Evolutionary conservation across 2,329 filamentous ascomycete species (phyloP), one percentile per base, ranked within the genome.

Genomic region (Alternaria novae-zelandiae): DNA sequence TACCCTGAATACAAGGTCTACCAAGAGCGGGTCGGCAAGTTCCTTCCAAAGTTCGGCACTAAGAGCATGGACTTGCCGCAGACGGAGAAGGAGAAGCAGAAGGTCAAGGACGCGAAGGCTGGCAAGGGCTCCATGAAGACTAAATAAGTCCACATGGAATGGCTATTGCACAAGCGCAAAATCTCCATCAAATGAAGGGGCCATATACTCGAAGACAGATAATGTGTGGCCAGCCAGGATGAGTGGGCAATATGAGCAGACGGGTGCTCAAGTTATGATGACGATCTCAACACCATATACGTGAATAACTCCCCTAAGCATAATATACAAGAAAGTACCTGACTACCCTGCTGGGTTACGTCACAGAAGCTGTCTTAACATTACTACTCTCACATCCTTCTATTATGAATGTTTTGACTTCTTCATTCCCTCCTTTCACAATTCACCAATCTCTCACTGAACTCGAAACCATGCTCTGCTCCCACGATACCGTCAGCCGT

Each of bases 1-100:
- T 99, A 99, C 77, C 85, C 91, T 0, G 93, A 97, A 72, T 99
- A 99, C 80, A 85, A 85, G 68, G 84, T 91, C 28, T 99, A 99
- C 77, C 93, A 97, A 83, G 85, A 87, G 69, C 86, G 90, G 60
- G 93, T 98, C 5, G 91, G 91, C 65, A 93, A 89, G 79, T 97
- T 97, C 77, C 80, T 97, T 55, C 96, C 96, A 2, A 88, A 78
- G 62, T 51, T 78, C 4, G 56, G 55, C n/a, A 77, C 76, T 2
- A 68, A 64, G 59, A 73, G 70, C 55, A 78, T 79, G 77, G 74
- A 77, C 11, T 61, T 55, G 25, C 66, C 65, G 21, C 68, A 67
- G 13, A 74, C 54, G 5, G 67, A 66, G 32, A 70, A 68, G 44
- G 72, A 72, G 54, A 69, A 70, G 54, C 54, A 69, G 30, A 72